Percentiles rank a stretch among this genome's conserved stretches.
Evolutionary conservation across 2,329 filamentous ascomycete species (phyloP).

Genomic region (Dothiorella sarmentorum): DNA sequence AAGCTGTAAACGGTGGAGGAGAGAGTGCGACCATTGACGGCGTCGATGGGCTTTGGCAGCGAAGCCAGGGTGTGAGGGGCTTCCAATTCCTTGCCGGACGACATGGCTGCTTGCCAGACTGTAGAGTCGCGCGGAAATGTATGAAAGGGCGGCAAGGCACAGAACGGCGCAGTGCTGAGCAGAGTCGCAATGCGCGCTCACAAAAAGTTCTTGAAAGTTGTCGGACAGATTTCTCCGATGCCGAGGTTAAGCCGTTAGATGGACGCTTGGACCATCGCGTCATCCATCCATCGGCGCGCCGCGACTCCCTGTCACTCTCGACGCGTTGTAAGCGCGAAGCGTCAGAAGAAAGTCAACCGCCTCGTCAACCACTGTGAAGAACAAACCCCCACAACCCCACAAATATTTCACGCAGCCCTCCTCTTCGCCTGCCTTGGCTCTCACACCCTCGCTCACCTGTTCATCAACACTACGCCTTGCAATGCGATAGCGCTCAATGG

Average conservation of each 20-base stretch:
- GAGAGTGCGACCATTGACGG: conserved; percentile 42
- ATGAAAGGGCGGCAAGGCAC: not conserved
- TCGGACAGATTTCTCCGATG: conserved; percentile 15
- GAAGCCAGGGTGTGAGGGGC: conserved; percentile 42
- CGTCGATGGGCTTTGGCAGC: conserved; percentile 42
- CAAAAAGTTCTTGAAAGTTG: conserved; percentile 19
- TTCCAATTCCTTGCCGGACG: conserved; percentile 35
- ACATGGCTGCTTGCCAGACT: conserved; percentile 34
- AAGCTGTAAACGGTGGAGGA: conserved; percentile 52
- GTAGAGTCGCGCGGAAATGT: conserved; percentile 7
- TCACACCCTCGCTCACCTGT: too few relatives aligned
- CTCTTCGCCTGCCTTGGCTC: not conserved
- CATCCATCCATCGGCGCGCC: not conserved
- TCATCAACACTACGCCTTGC: not conserved
- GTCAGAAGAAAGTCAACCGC: not conserved
- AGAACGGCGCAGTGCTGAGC: not conserved
- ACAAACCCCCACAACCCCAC: not conserved
- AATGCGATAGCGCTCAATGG: conserved; percentile 30
- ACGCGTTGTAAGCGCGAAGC: conserved; percentile 6
- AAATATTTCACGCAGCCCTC: not conserved
- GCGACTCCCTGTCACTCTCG: conserved; percentile 2
- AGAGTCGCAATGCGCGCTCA: conserved; percentile 5
- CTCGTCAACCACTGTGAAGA: not conserved
- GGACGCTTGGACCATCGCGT: not conserved
- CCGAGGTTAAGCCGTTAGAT: not conserved